phyloP scores from a whole-genome alignment of 108 stramenopile species.

The Phaeodactylum tricornutum region DNA sequence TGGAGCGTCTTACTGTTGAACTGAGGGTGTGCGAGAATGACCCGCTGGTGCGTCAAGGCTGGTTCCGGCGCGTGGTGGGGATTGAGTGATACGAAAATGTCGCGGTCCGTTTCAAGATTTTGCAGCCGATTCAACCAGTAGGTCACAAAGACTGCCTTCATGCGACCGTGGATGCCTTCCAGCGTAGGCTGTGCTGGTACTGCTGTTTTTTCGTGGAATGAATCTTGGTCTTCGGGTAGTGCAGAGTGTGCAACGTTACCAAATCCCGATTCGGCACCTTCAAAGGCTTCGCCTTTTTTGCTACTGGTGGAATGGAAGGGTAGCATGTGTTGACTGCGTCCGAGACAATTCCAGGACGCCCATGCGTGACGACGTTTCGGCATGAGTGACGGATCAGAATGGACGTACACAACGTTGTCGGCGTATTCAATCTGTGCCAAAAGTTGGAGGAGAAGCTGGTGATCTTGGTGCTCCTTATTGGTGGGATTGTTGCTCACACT shows the following conservation, averaged over 20 bases:
- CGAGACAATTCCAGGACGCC: slow-evolving; percentile 94
- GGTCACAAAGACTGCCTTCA: slow-evolving; percentile 84
- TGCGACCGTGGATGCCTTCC: slow-evolving; percentile 54
- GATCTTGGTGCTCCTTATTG: background rate
- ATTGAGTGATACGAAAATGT: slow-evolving; percentile 91
- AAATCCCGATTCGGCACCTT: slow-evolving; percentile 67
- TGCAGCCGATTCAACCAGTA: slow-evolving; percentile 96
- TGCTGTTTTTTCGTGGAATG: background rate
- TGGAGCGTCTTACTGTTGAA: slow-evolving; percentile 60
- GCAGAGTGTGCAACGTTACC: slow-evolving; percentile 17
- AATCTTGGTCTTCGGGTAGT: slow-evolving; percentile 1
- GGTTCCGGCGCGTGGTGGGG: slow-evolving; percentile 62
- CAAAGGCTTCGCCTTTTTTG: slow-evolving; percentile 41
- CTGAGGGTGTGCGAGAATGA: slow-evolving; percentile 80
- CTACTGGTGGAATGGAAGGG: slow-evolving; percentile 5
- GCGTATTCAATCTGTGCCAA: slow-evolving; percentile 58
- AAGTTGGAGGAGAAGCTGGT: slow-evolving; percentile 8
- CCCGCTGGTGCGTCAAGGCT: slow-evolving; percentile 34
- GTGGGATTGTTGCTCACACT: background rate
- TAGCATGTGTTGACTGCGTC: slow-evolving; percentile 29
- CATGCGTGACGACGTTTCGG: slow-evolving; percentile 73
- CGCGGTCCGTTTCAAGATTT: slow-evolving; percentile 52
- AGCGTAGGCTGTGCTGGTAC: too few relatives aligned
- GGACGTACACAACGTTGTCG: slow-evolving; percentile 84
- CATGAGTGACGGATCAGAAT: slow-evolving; percentile 88